Evolutionary conservation across 441 rosid genomes (phyloP), one percentile per base, ranked within the genome.

Genomic region (Sinapis alba): DNA sequence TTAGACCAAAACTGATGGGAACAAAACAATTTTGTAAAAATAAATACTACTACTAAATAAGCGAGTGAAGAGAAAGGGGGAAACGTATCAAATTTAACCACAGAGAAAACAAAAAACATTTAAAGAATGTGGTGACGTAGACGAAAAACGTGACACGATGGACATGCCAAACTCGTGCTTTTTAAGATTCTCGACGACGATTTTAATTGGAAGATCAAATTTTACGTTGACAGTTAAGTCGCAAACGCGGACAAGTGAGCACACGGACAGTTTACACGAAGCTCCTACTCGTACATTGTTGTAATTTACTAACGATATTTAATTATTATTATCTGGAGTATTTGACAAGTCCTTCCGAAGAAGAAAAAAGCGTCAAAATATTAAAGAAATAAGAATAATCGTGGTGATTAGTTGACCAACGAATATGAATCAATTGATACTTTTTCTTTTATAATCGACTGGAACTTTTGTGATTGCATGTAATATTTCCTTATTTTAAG

Each of bases 151-250:
- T 45, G 72, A 66, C 66, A 74, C 73, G 72, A 21, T 59, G 12
- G 68, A 12, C 61, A 74, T 47, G 68, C 62, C 12, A 67, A 47
- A 50, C 54, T 59, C 73, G 78, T 67, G 73, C 68, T 60, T 66
- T 66, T 74, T 19, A 32, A 57, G 21, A 21, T 58, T 56, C 19
- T 19, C 43, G 11, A 28, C 16, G 7, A 2, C 59, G 15, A 53
- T 10, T 36, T 54, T 41, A 24, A 4, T 62, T 65, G 58, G 21
- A 56, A 74, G 9, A 36, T 74, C 72, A 74, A 7, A 59, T 1
- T n/a, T n/a, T 19, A 11, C 20, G 60, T 43, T 74, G 78, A 43
- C 53, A 1, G 7, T 7, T 43, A 26, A 45, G 27, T 74, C 61
- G 15, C 27, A 74, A 74, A 74, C 72, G 24, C 71, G 50, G 13